phyloP scores from a whole-genome alignment of 495 filamentous ascomycete species.

The Aspergillus incahuasiensis region DNA sequence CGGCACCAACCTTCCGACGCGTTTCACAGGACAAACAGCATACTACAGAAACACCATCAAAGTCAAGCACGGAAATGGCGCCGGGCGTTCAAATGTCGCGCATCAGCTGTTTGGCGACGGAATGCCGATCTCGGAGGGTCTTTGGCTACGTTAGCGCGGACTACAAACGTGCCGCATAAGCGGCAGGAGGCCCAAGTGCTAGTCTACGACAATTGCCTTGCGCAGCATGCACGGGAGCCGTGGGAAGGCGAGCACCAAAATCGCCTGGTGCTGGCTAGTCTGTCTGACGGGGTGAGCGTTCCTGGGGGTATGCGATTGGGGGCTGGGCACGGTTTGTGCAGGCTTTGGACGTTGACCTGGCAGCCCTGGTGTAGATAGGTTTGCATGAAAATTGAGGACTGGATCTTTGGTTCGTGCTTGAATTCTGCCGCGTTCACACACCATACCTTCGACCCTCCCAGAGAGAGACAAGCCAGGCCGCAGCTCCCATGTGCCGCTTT shows the following conservation, averaged over 20 bases:
- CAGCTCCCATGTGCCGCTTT: no score
- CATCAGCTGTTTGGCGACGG: constrained; percentile 44
- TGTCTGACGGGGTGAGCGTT: constrained; percentile 39
- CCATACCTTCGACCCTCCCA: no score
- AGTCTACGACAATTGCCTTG: constrained; percentile 45
- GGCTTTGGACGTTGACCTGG: constrained; percentile 13
- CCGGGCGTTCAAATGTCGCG: constrained; percentile 18
- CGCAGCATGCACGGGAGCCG: constrained; percentile 45
- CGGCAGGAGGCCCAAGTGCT: constrained; percentile 41
- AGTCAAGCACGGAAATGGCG: constrained; percentile 11
- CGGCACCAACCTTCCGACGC: constrained; percentile 42
- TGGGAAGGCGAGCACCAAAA: constrained; percentile 44
- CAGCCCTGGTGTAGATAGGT: no score
- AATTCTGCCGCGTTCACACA: no score
- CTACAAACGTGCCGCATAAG: constrained; percentile 43
- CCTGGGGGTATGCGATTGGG: constrained; percentile 39
- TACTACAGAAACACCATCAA: constrained; percentile 37
- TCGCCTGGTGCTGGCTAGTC: constrained; percentile 41
- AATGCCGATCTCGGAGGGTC: constrained; percentile 47
- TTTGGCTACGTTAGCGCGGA: constrained; percentile 39
- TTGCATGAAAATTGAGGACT: no score
- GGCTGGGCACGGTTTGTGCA: constrained; percentile 46
- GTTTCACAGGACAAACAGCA: constrained; percentile 48
- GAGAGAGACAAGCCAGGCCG: no score
- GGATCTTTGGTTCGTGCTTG: no score